Evolutionary conservation across 2,329 filamentous ascomycete species (phyloP).

Genomic region (Xylariaceae sp.): DNA sequence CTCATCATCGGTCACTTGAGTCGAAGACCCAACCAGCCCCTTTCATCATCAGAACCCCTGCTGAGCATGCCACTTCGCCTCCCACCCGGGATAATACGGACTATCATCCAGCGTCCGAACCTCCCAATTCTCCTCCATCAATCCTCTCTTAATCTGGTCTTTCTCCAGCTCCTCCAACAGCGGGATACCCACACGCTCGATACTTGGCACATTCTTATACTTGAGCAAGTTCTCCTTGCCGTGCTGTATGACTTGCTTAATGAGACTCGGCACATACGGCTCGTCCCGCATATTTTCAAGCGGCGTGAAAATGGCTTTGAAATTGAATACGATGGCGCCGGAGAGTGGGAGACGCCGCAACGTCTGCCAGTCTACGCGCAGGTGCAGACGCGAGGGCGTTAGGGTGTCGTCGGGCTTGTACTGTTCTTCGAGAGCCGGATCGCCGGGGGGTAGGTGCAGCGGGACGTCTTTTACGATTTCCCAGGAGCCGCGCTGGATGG

Average conservation of each 20-base stretch:
- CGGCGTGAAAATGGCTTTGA: conserved; percentile 79
- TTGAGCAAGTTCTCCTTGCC: conserved; percentile 46
- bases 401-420: conserved; percentile 55
- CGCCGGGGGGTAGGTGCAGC: conserved; percentile 66
- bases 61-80: conserved; percentile 58
- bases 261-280: conserved; percentile 66
- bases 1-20: too few relatives aligned
- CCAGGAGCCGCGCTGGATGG: conserved; percentile 83
- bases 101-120: conserved; percentile 65
- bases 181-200: conserved; percentile 66
- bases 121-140: conserved; percentile 59
- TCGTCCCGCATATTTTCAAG: conserved; percentile 65
- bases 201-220: conserved; percentile 56
- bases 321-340: conserved; percentile 75
- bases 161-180: conserved; percentile 56
- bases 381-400: conserved; percentile 52
- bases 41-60: conserved; percentile 25
- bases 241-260: conserved; percentile 67
- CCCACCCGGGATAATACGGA: conserved; percentile 73
- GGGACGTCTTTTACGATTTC: conserved; percentile 71
- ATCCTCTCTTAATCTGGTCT: conserved; percentile 60
- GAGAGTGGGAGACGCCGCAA: conserved; percentile 72
- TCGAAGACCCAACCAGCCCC: too few relatives aligned
- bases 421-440: conserved; percentile 53
- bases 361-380: conserved; percentile 87